A percentile compares a stretch with the other conserved stretches of the same genome.
Conservation (phyloP, 257 asterid genomes). For the Primulina eburnea region DNA sequence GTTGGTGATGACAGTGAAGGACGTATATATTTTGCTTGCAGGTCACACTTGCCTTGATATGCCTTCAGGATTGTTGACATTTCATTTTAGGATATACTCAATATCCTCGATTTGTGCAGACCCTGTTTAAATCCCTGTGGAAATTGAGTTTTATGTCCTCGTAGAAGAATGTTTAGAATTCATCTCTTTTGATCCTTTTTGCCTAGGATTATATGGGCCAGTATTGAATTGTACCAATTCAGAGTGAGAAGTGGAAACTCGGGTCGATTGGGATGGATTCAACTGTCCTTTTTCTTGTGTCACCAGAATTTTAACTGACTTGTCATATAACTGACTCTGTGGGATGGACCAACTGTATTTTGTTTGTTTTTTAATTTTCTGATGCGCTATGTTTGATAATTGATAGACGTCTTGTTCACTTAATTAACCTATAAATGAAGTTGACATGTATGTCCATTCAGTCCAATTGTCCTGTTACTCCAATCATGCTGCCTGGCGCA, state of each 20-base stretch:
- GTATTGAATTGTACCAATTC: no score
- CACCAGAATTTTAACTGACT: no score
- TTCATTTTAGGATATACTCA: not conserved
- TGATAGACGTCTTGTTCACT: not conserved
- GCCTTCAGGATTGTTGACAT: not conserved
- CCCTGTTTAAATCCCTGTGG: not conserved
- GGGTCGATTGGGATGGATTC: no score
- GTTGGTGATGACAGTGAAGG: not conserved
- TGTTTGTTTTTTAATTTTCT: not conserved
- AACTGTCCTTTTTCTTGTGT: no score
- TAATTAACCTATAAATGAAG: not conserved
- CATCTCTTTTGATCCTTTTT: no score
- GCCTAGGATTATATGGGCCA: no score
- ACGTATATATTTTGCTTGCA: not conserved
- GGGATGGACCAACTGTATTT: not conserved
- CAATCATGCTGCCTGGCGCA: not conserved
- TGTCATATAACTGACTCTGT: not conserved
- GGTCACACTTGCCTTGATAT: not conserved
- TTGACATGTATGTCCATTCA: not conserved
- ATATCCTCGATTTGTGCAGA: not conserved
- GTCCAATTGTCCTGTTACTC: not conserved
- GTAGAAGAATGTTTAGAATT: no score
- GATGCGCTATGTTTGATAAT: not conserved
- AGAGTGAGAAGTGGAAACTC: no score
- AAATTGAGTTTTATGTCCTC: not conserved